These are phyloP conservation scores for Croton setiger DNA, from an alignment of 441 rosid genomes.

Conservation along the genomic window DNA sequence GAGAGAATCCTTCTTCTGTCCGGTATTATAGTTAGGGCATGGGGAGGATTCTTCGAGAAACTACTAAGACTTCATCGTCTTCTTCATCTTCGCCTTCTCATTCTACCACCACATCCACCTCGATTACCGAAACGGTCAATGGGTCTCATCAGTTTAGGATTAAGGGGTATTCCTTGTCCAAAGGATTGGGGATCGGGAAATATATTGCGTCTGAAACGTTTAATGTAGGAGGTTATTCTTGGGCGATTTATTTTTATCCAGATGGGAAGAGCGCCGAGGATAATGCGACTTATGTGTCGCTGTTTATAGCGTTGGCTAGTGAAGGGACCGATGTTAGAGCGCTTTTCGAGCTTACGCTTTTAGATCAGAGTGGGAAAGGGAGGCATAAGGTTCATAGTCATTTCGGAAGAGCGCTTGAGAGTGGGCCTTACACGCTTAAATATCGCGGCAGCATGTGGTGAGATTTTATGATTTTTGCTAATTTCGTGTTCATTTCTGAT, in stretches of 20 bases:
- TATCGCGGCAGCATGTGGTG: constrained; percentile 98
- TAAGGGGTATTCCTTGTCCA: constrained; percentile 29
- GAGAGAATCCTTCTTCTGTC: neutral
- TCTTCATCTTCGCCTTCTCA: constrained; percentile 6
- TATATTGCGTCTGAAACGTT: constrained; percentile 75
- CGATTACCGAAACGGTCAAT: constrained; percentile 22
- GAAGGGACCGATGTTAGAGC: constrained; percentile 90
- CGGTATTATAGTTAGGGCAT: constrained; percentile 6
- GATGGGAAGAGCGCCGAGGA: constrained; percentile 93
- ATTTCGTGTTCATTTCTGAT: too few species aligned
- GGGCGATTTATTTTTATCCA: constrained; percentile 93
- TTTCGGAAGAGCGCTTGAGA: constrained; percentile 81
- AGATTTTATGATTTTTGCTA: constrained; percentile 13
- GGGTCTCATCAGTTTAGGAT: constrained; percentile 27
- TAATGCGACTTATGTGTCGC: constrained; percentile 66
- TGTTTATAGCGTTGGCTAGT: constrained; percentile 85
- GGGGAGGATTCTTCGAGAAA: constrained; percentile 22
- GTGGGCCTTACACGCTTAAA: constrained; percentile 84
- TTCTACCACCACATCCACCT: constrained; percentile 17
- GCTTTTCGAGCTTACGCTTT: constrained; percentile 79
- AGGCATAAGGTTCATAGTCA: constrained; percentile 87
- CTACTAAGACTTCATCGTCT: constrained; percentile 7
- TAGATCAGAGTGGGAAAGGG: constrained; percentile 91
- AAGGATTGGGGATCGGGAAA: constrained; percentile 82
- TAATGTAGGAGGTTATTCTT: constrained; percentile 72